phyloP scores from a whole-genome alignment of 2,329 filamentous ascomycete species.

The Plectosphaerella plurivora region DNA sequence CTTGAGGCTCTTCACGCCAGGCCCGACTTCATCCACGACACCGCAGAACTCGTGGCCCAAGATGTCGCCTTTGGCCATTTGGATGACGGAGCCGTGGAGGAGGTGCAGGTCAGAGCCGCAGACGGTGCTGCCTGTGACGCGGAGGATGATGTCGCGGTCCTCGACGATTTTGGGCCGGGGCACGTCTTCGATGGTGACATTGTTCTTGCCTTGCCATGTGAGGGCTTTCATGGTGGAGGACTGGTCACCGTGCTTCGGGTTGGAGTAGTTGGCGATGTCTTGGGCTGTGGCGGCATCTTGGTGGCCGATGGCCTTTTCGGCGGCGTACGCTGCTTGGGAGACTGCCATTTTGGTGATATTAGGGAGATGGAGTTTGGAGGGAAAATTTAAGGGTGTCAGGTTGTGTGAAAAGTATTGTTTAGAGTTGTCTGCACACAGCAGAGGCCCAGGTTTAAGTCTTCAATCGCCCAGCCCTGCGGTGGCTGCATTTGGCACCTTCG shows the following conservation, averaged over 20 bases:
- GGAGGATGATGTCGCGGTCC: slow-evolving; percentile 72
- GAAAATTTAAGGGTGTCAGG: neutral
- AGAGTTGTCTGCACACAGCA: neutral
- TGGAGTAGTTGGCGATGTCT: slow-evolving; percentile 59
- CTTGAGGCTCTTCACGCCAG: slow-evolving; percentile 47
- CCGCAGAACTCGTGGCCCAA: slow-evolving; percentile 61
- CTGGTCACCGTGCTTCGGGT: slow-evolving; percentile 32
- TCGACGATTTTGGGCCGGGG: slow-evolving; percentile 71
- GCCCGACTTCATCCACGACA: slow-evolving; percentile 51
- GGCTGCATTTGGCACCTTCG: too few species aligned
- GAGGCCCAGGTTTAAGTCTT: neutral
- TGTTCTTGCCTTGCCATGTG: slow-evolving; percentile 78
- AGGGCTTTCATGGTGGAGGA: slow-evolving; percentile 72
- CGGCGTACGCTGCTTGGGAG: slow-evolving; percentile 62
- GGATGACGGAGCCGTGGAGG: slow-evolving; percentile 50
- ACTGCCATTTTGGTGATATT: slow-evolving; percentile 42
- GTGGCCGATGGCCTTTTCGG: slow-evolving; percentile 66
- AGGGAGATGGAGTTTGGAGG: neutral
- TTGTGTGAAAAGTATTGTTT: neutral
- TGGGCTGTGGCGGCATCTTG: slow-evolving; percentile 61
- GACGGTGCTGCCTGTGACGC: slow-evolving; percentile 61
- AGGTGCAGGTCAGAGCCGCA: slow-evolving; percentile 57
- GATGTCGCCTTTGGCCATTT: slow-evolving; percentile 62
- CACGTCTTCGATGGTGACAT: slow-evolving; percentile 64
- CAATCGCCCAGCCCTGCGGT: too few species aligned